Conservation (phyloP, 2,329 filamentous ascomycete species). For the Colletotrichum orchidophilum region DNA sequence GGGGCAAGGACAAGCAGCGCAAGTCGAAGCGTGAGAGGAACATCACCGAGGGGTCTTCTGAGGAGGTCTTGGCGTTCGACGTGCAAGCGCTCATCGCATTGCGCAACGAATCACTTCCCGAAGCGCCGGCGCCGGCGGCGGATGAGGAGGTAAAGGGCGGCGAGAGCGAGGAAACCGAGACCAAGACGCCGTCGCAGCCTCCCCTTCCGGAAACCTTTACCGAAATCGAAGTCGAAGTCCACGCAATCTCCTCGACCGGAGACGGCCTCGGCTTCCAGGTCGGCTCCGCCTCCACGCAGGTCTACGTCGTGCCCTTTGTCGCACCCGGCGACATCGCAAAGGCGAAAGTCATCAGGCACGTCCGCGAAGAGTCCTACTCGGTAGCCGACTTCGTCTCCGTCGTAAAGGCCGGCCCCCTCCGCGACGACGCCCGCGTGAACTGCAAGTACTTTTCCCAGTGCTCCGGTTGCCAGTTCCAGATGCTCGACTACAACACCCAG, state of each 20-base stretch:
- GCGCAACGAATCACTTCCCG: conserved; percentile 45
- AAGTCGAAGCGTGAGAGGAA: conserved; percentile 68
- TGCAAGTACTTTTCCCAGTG: conserved; percentile 91
- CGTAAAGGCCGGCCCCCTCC: conserved; percentile 74
- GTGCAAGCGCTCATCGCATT: conserved; percentile 63
- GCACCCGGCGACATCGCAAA: conserved; percentile 84
- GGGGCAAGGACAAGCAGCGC: conserved; percentile 50
- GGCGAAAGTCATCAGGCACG: conserved; percentile 82
- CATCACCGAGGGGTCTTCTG: conserved; percentile 69
- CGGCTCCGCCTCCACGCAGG: conserved; percentile 65
- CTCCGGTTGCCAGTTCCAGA: conserved; percentile 96
- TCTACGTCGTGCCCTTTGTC: conserved; percentile 90
- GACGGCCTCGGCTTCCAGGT: conserved; percentile 84
- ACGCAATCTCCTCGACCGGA: conserved; percentile 87
- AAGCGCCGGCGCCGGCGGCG: conserved; percentile 31
- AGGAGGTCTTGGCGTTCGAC: conserved; percentile 74
- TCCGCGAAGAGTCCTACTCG: conserved; percentile 72
- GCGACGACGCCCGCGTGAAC: conserved; percentile 79
- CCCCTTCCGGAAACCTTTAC: conserved; percentile 72
- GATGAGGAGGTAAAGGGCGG: conserved; percentile 40
- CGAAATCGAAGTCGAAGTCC: conserved; percentile 84
- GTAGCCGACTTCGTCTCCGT: conserved; percentile 86
- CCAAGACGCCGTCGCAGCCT: background rate
- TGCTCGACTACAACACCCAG: conserved; percentile 90
- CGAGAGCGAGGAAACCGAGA: conserved; percentile 33